Conservation (phyloP, 1,284 basidiomycete genomes). For the Leccinum cinnamomeum region DNA sequence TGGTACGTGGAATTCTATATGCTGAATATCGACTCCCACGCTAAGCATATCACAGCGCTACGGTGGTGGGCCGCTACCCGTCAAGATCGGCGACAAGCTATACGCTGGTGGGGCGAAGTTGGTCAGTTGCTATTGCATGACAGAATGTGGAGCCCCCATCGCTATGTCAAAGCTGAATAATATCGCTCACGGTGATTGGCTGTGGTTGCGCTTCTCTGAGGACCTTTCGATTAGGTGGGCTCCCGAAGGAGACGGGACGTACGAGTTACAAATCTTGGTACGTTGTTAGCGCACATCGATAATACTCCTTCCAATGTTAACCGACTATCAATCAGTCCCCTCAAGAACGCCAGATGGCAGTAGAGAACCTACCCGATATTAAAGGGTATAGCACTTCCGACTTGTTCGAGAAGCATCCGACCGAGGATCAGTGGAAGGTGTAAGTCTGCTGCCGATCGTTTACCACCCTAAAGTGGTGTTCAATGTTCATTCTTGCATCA, state of each 20-base stretch:
- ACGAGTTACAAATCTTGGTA: constrained; percentile 37
- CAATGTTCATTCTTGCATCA: constrained; percentile 11
- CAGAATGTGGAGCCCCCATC: constrained; percentile 28
- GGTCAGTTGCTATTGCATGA: constrained; percentile 24
- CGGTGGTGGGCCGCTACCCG: constrained; percentile 28
- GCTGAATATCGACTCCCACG: background rate
- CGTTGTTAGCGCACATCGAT: background rate
- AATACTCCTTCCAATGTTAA: background rate
- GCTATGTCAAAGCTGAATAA: background rate
- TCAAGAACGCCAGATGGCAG: constrained; percentile 15
- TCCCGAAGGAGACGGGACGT: constrained; percentile 32
- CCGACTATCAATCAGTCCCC: constrained; percentile 14
- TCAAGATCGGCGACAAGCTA: constrained; percentile 25
- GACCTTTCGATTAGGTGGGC: constrained; percentile 28
- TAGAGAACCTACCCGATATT: constrained; percentile 27
- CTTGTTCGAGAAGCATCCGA: constrained; percentile 23
- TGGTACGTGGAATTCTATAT: background rate
- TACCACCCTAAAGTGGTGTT: background rate
- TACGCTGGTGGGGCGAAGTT: constrained; percentile 24
- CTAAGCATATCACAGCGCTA: constrained; percentile 14
- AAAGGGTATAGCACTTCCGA: constrained; percentile 26
- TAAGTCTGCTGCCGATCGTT: background rate
- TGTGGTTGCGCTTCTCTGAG: constrained; percentile 29
- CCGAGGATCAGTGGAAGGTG: constrained; percentile 21
- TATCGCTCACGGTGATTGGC: constrained; percentile 31